A percentile compares a stretch with the other conserved stretches of the same genome.
These are phyloP conservation scores for Metarhizium anisopliae DNA, from an alignment of 2,329 filamentous ascomycete genomes.

Conservation along the genomic window DNA sequence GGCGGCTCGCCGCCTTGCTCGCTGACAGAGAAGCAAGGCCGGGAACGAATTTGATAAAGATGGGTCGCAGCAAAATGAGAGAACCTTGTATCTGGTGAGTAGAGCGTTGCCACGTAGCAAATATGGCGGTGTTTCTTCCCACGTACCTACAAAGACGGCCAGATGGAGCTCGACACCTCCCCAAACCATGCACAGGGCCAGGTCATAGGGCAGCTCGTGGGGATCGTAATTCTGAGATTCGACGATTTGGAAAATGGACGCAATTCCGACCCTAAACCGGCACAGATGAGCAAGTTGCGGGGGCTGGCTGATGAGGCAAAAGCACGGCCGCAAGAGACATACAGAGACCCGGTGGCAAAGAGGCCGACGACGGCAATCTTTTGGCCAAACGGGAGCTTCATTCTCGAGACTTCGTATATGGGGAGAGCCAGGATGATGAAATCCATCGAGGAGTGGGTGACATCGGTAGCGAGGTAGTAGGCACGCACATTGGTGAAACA, in stretches of 20 bases:
- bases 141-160: slow-evolving; percentile 17
- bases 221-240: slow-evolving; percentile 13
- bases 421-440: slow-evolving; percentile 22
- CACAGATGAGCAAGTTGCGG: neutral
- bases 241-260: slow-evolving; percentile 18
- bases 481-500: slow-evolving; percentile 19
- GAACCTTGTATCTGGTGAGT: neutral
- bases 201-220: slow-evolving; percentile 16
- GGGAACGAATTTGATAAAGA: neutral
- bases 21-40: neutral
- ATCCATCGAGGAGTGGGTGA: slow-evolving; percentile 23
- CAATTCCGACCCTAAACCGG: slow-evolving; percentile 15
- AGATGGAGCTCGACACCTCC: slow-evolving; percentile 20
- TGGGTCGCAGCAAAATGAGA: neutral
- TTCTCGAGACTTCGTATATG: slow-evolving; percentile 20
- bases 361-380: slow-evolving; percentile 19
- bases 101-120: neutral
- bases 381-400: slow-evolving; percentile 18
- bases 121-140: no score
- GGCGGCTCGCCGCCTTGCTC: neutral
- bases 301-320: neutral
- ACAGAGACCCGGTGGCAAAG: slow-evolving; percentile 21
- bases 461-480: slow-evolving; percentile 23
- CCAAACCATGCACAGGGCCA: slow-evolving; percentile 19
- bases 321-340: slow-evolving; percentile 1